Base-by-base conservation (phyloP, 495 filamentous ascomycete species). In the Hypoxylon fragiforme region DNA sequence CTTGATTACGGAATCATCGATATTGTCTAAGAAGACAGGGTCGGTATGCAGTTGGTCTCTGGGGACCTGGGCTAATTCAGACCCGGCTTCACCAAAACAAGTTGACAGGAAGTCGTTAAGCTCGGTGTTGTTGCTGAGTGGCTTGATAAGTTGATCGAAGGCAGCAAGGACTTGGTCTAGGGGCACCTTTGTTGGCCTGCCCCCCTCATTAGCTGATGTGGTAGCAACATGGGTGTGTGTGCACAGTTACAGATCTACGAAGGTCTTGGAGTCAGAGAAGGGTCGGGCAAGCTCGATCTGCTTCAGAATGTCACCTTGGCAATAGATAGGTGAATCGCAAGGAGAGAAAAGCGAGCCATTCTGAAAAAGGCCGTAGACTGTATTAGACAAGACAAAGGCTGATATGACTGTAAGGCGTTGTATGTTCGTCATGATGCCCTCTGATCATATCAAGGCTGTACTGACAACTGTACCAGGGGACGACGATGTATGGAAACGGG, bases 191-290 rank as follows among this genome's bases (percentile, higher is more conserved):
- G 76, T 77, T 2, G 76, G 76, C 65, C 76, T 79, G 40, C 31
- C 24, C 7, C 9, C 6, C 13, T 32, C n/a, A 26, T 63, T 50
- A 58, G 53, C 47, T 13, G 15, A 37, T 18, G 12, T 12, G 13
- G 34, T 35, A 2, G 24, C 2, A 20, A 26, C 11, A 0, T 1
- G 2, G 4, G 30, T 14, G 3, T 20, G 31, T 9, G 16, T 36
- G n/a, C 2, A 40, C 8, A 66, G 64, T 69, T 71, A 78, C 76
- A 79, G 68, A 61, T 79, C 76, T 38, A 79, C 76, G 41, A 77
- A 79, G 18, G 74, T 78, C 67, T 79, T 79, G 39, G 74, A 77
- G 63, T 79, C 76, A 11, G 66, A 57, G 50, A 79, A 79, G 16
- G 76, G 76, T 7, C 47, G 65, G 5, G 76, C 76, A 7, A 78